Percentiles rank a stretch among this genome's conserved stretches.
phyloP scores from a whole-genome alignment of 2,329 filamentous ascomycete species.

The Fusarium piperis region DNA sequence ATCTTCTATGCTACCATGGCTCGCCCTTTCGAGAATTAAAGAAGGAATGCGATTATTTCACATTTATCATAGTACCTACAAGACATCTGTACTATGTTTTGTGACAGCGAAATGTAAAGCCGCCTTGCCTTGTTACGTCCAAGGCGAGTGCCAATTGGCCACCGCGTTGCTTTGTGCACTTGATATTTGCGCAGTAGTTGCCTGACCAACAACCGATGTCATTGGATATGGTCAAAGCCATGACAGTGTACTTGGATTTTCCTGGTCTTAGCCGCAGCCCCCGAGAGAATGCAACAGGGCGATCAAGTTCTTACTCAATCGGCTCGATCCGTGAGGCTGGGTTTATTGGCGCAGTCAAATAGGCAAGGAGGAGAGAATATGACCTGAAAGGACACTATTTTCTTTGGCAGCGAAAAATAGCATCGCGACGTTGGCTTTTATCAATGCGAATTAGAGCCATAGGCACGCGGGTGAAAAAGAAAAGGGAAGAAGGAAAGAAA shows the following conservation, averaged over 20 bases:
- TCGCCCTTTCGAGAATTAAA: neutral
- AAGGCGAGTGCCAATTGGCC: neutral
- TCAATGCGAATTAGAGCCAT: too few species aligned
- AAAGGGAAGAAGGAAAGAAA: neutral
- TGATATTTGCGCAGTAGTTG: neutral
- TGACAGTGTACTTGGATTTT: neutral
- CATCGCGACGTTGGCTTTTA: too few species aligned
- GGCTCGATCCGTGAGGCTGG: neutral
- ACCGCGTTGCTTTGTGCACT: neutral
- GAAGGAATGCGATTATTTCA: neutral
- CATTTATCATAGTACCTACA: neutral
- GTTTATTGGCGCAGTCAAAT: neutral
- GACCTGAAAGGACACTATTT: neutral
- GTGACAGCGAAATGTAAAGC: neutral
- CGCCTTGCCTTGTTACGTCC: neutral
- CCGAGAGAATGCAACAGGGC: neutral
- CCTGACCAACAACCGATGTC: neutral
- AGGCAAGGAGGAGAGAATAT: neutral
- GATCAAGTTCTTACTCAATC: neutral
- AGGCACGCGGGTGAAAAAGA: too few species aligned
- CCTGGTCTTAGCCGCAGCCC: neutral
- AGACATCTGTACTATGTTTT: fast-evolving
- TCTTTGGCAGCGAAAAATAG: neutral
- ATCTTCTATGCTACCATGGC: neutral
- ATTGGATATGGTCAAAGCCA: neutral